Conservation (phyloP, 805 yeast genomes). For the Candida xiaguanensis region DNA sequence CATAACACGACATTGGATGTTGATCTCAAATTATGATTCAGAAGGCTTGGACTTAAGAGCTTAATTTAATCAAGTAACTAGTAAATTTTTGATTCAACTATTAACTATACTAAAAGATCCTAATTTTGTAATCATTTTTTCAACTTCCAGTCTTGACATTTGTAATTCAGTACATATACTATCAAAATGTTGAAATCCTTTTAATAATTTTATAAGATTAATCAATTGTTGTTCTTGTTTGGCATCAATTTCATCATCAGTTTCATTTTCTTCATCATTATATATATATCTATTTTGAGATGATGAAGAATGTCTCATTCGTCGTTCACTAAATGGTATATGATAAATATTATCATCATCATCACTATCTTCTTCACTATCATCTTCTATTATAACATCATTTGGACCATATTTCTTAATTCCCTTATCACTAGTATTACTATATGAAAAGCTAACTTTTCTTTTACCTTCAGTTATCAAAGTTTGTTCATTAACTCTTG, state of each 20-base stretch:
- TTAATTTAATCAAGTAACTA: too few relatives aligned
- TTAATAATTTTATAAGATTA: slow-evolving; percentile 42
- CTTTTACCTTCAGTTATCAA: slow-evolving; percentile 20
- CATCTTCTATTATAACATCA: slow-evolving; percentile 11
- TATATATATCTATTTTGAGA: not conserved
- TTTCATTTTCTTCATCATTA: slow-evolving; percentile 3
- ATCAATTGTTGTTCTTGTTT: slow-evolving; percentile 26
- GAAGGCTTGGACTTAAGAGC: too few relatives aligned
- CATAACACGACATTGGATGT: slow-evolving; percentile 3
- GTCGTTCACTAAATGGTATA: slow-evolving; percentile 2
- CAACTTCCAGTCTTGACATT: slow-evolving; percentile 53
- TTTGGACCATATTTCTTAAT: slow-evolving; percentile 4
- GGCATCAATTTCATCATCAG: slow-evolving; percentile 7
- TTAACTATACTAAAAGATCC: slow-evolving; percentile 36
- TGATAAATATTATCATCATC: slow-evolving; percentile 9
- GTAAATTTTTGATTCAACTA: too few relatives aligned
- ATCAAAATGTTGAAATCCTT: slow-evolving; percentile 55
- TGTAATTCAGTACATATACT: slow-evolving; percentile 68
- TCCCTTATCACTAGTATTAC: slow-evolving; percentile 6
- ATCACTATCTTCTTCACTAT: slow-evolving; percentile 12
- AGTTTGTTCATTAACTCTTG: slow-evolving; percentile 19
- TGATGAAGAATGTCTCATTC: slow-evolving; percentile 5
- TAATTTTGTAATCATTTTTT: slow-evolving; percentile 36
- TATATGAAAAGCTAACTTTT: slow-evolving; percentile 31
- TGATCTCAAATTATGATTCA: too few relatives aligned